Conservation (phyloP, 73 alveolate species). For the Blepharisma japonicum region DNA sequence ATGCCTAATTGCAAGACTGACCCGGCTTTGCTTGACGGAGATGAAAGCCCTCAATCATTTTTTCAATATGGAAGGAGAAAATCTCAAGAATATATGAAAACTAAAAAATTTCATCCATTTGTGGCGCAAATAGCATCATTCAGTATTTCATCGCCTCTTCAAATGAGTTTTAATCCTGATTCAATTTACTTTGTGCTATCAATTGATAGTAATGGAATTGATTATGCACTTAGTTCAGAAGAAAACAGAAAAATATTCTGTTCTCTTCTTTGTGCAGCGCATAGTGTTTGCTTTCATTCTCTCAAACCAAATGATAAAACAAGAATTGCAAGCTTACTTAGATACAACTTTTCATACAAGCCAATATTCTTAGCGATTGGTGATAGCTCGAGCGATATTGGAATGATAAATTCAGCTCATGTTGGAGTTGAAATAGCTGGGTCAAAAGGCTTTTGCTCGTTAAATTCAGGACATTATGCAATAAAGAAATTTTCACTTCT, state of each 20-base stretch:
- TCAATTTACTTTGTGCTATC: not conserved
- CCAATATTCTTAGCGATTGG: conserved; percentile 1
- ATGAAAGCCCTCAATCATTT: not conserved
- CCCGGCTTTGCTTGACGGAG: not conserved
- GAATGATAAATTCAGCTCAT: conserved; percentile 1
- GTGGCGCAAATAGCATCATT: not conserved
- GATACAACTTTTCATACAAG: not conserved
- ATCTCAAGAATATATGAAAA: not conserved
- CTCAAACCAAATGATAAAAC: not conserved
- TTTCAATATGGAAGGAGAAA: not conserved
- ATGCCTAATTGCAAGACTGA: not conserved
- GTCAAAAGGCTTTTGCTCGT: not conserved
- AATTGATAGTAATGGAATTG: conserved; percentile 11
- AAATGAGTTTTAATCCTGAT: not conserved
- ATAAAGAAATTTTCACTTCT: conserved; percentile 2
- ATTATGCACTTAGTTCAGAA: not conserved
- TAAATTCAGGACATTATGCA: not conserved
- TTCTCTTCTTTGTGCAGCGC: not conserved
- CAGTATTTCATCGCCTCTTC: not conserved
- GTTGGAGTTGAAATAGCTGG: conserved; percentile 15
- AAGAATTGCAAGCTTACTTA: not conserved
- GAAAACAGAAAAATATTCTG: not conserved
- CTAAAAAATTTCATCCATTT: not conserved
- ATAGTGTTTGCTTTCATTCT: conserved; percentile 14
- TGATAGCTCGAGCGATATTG: conserved; percentile 6